Base-by-base conservation (phyloP, 2,329 filamentous ascomycete species). In the Xylaria sp. region DNA sequence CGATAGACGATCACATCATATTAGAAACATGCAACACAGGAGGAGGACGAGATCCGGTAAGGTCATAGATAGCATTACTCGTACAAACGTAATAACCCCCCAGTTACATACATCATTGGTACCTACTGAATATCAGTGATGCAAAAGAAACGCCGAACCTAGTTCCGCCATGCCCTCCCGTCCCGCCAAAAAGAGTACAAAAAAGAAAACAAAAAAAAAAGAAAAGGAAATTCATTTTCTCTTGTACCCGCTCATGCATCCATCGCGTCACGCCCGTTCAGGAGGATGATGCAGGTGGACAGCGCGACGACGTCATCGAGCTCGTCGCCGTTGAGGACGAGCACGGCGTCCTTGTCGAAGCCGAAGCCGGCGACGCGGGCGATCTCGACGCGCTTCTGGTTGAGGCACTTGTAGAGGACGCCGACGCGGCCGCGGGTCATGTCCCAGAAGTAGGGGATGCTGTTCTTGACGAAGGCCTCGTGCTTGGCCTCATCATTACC, bases 401-500 rank as follows among this genome's bases (percentile, higher is more conserved):
- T 78, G 33, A 76, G 70, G 69, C 73, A 73, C 73, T 78, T 78
- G 63, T 78, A 76, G n/a, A 78, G 68, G 63, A 74, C 62, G 25
- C 71, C 76, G 20, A 73, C 66, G 63, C 72, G 73, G 51, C 74
- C 75, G 61, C 27, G 38, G 17, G 75, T 76, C 73, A 78, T 75
- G 69, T 78, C 76, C 76, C 76, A 78, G 72, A 78, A 78, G 60
- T 77, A 77, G n/a, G 76, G 76, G 62, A 78, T 74, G 64, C 71
- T 74, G 70, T 78, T 63, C 22, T 65, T 58, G 57, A 78, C 74
- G 63, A 78, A 78, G 64, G 73, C 74, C 76, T 78, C 76, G 72
- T 78, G 76, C 72, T 74, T 76, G 15, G 57, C 42, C 20, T 54
- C 65, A 51, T 72, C 70, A 60, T 17, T 20, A 11, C 50, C 49